A percentile compares a stretch with the other conserved stretches of the same genome.
Evolutionary conservation across 83 land plant species (phyloP).

Genomic region (Thuja plicata): DNA sequence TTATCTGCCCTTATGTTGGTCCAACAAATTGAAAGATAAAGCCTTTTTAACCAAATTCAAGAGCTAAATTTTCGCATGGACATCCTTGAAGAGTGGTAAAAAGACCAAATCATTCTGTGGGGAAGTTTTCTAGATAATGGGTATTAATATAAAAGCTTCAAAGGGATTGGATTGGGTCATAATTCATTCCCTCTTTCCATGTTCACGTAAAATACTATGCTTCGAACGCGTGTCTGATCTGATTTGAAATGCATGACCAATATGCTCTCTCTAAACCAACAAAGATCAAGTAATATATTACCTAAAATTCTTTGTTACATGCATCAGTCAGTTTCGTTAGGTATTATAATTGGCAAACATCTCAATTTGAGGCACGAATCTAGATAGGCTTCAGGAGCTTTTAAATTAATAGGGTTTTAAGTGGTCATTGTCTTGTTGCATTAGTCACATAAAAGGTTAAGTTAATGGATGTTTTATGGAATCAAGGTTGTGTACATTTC

Average conservation of each 20-base stretch:
- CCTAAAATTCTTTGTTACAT: not conserved
- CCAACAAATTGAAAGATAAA: not conserved
- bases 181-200: not conserved
- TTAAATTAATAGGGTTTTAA: not conserved
- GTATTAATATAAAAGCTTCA: not conserved
- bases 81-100: not conserved
- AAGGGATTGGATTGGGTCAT: not conserved
- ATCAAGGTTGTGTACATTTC: not conserved
- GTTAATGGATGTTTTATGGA: not conserved
- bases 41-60: not conserved
- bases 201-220: not conserved
- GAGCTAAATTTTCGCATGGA: not conserved
- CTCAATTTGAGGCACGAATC: not conserved
- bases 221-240: not conserved
- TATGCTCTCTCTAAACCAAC: no score
- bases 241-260: not conserved
- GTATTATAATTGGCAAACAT: not conserved
- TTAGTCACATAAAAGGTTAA: not conserved
- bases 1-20: not conserved
- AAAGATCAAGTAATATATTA: not conserved
- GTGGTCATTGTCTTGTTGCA: not conserved
- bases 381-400: not conserved
- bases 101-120: not conserved
- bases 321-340: not conserved
- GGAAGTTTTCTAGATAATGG: not conserved